Evolutionary conservation across 768 basidiomycete genomes (phyloP).

Genomic region (Termitomyces sp.): DNA sequence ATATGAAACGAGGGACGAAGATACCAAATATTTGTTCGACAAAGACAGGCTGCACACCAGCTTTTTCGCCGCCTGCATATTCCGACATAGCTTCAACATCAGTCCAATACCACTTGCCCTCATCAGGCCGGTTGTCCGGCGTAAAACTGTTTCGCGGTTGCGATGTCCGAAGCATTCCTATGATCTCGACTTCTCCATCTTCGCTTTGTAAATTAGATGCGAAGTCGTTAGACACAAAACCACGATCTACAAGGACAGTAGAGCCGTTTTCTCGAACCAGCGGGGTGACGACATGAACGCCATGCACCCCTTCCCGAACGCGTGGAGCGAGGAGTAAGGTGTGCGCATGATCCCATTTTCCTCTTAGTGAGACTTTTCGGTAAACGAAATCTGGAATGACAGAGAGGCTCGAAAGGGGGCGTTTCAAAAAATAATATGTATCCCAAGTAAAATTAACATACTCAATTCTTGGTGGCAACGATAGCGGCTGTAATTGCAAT

Average conservation of each 20-base stretch:
- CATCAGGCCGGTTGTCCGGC: constrained; percentile 79
- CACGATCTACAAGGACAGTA: constrained; percentile 88
- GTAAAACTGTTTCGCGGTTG: constrained; percentile 78
- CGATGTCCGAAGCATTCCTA: constrained; percentile 85
- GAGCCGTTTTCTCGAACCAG: constrained; percentile 75
- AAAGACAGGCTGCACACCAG: constrained; percentile 81
- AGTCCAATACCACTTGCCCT: constrained; percentile 90
- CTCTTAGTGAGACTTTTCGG: constrained; percentile 77
- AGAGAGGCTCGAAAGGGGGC: constrained; percentile 40
- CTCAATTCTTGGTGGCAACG: constrained; percentile 85
- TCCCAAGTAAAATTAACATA: constrained; percentile 31
- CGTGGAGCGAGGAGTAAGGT: constrained; percentile 82
- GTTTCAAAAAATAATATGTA: constrained; percentile 14
- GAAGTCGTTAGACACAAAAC: constrained; percentile 71
- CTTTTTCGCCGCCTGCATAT: constrained; percentile 67
- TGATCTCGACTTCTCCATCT: constrained; percentile 61
- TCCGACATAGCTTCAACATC: constrained; percentile 81
- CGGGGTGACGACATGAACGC: constrained; percentile 87
- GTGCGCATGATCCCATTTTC: constrained; percentile 75
- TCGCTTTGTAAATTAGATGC: constrained; percentile 31
- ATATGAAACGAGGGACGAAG: background rate
- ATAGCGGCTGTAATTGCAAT: constrained; percentile 72
- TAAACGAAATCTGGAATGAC: constrained; percentile 87
- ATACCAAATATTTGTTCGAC: constrained; percentile 90
- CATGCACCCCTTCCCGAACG: constrained; percentile 84